Percentiles rank a stretch among this genome's conserved stretches.
phyloP scores from a whole-genome alignment of 371 early-diverging fungal species.

The Rhizopus delemar region DNA sequence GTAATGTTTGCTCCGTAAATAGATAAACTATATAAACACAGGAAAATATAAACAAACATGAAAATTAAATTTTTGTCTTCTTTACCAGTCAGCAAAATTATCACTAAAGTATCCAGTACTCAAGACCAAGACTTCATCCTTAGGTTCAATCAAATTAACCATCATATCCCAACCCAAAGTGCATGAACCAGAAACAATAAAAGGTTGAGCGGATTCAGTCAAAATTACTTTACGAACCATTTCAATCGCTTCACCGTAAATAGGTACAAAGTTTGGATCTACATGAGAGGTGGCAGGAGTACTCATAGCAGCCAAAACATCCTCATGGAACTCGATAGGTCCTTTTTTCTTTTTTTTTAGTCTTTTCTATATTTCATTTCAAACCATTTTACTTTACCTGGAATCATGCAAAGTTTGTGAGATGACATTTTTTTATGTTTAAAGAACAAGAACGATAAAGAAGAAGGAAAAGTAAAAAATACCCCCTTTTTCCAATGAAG shows the following conservation, averaged over 20 bases:
- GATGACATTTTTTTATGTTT: constrained; percentile 13
- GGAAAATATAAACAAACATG: constrained; percentile 2
- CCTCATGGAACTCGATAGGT: constrained; percentile 92
- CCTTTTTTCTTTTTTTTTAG: constrained; percentile 39
- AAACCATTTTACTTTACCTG: constrained; percentile 50
- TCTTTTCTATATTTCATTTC: not conserved
- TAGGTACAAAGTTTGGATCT: constrained; percentile 85
- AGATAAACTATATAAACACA: constrained; percentile 59
- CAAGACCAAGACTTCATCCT: constrained; percentile 87
- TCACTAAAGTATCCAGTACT: constrained; percentile 96
- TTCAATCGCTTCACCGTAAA: constrained; percentile 86
- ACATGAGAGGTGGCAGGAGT: constrained; percentile 93
- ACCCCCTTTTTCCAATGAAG: no score
- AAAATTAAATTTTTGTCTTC: not conserved
- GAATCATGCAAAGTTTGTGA: constrained; percentile 91
- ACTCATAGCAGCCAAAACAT: constrained; percentile 85
- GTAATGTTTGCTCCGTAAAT: constrained; percentile 88
- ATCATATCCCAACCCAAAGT: constrained; percentile 95
- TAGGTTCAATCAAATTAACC: constrained; percentile 87
- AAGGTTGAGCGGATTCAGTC: constrained; percentile 88
- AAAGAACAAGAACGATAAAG: no score
- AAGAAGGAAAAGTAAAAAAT: no score
- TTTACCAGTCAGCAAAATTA: constrained; percentile 89
- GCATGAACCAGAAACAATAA: constrained; percentile 92
- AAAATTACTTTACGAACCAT: constrained; percentile 80